phyloP scores from a whole-genome alignment of 805 yeast genomes.

The Teunomyces lycoperdinae region DNA sequence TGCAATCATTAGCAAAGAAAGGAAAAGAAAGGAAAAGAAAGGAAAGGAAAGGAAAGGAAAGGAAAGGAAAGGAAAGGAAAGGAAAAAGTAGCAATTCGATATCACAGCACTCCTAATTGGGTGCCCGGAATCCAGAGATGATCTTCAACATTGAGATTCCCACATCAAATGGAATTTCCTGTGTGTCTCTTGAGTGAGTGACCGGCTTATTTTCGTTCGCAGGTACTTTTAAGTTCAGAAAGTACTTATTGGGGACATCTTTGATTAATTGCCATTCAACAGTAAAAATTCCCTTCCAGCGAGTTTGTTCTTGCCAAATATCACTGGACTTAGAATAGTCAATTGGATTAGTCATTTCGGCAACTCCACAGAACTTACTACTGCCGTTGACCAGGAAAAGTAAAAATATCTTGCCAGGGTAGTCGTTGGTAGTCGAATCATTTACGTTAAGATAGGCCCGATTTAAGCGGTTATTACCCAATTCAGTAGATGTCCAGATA shows the following conservation, averaged over 20 bases:
- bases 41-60: background rate
- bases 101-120: background rate
- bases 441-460: constrained; percentile 35
- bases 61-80: background rate
- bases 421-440: constrained; percentile 12
- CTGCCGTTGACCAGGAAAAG: constrained; percentile 59
- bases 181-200: constrained; percentile 61
- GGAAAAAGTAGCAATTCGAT: background rate
- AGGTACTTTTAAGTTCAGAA: constrained; percentile 45
- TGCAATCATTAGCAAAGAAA: background rate
- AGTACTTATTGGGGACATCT: constrained; percentile 47
- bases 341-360: constrained; percentile 45
- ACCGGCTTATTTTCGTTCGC: constrained; percentile 50
- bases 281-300: constrained; percentile 53
- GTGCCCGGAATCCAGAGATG: constrained; percentile 26
- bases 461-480: constrained; percentile 52
- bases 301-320: constrained; percentile 46
- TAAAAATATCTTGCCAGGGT: constrained; percentile 37
- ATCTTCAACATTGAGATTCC: constrained; percentile 48
- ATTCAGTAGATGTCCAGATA: constrained; percentile 59
- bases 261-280: constrained; percentile 52
- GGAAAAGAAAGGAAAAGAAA: background rate
- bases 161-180: constrained; percentile 49
- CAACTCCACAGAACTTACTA: constrained; percentile 57
- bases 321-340: constrained; percentile 38